These are phyloP conservation scores for Plasmodium vinckei DNA, from an alignment of 169 alveolate species.

Conservation along the genomic window DNA sequence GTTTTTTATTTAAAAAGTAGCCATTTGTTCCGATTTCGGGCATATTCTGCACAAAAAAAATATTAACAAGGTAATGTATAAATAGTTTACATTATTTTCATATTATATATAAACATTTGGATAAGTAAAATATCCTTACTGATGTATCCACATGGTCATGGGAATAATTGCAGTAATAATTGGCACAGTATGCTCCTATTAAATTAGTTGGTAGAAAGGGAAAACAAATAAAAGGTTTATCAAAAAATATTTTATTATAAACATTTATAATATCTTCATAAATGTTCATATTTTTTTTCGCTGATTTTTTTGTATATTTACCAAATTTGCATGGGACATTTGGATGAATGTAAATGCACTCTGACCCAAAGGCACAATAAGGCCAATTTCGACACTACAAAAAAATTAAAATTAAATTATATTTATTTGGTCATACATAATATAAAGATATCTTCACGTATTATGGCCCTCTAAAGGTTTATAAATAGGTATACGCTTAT, in stretches of 20 bases:
- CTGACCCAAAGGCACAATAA: slow-evolving; percentile 82
- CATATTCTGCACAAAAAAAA: slow-evolving; percentile 3
- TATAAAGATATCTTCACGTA: too few relatives aligned
- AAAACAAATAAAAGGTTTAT: slow-evolving; percentile 8
- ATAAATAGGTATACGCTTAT: too few relatives aligned
- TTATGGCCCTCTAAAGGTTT: too few relatives aligned
- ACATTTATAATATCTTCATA: background rate
- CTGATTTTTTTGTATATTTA: background rate
- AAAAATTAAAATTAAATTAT: background rate
- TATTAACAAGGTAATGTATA: background rate
- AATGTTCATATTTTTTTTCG: background rate
- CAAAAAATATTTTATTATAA: background rate
- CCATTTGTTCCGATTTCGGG: slow-evolving; percentile 72
- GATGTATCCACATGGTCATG: slow-evolving; percentile 55
- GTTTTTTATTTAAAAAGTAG: slow-evolving; percentile 39
- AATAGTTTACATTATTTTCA: too few relatives aligned
- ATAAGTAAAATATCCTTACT: background rate
- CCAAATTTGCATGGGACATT: slow-evolving; percentile 84
- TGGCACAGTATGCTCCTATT: slow-evolving; percentile 34
- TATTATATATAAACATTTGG: background rate
- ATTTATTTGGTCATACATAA: background rate
- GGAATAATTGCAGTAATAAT: slow-evolving; percentile 56
- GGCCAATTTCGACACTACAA: slow-evolving; percentile 83
- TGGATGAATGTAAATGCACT: slow-evolving; percentile 84
- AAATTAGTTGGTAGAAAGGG: background rate